Percentiles rank a stretch among this genome's conserved stretches.
Conservation (phyloP, 148 eudicot species). For the Bassia scoparia region DNA sequence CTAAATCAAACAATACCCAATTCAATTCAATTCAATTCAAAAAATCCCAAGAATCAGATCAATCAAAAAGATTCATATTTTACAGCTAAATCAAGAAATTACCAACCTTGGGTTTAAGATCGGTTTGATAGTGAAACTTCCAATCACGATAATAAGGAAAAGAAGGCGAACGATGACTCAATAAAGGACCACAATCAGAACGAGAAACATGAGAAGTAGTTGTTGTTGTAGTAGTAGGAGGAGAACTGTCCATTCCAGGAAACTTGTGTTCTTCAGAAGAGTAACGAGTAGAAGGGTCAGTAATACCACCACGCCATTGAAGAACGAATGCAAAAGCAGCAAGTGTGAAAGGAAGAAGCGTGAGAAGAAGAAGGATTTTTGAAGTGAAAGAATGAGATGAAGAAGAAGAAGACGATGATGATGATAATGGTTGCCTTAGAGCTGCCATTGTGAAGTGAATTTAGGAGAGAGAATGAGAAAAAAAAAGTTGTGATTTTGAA, state of each 20-base stretch:
- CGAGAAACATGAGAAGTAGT: slow-evolving; percentile 30
- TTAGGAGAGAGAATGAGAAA: neutral
- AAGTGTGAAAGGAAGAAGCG: slow-evolving; percentile 70
- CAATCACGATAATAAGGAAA: slow-evolving; percentile 71
- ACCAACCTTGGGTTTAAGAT: slow-evolving; percentile 80
- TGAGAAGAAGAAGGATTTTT: slow-evolving; percentile 65
- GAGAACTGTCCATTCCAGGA: slow-evolving; percentile 74
- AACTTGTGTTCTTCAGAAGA: slow-evolving; percentile 61
- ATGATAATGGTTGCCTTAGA: slow-evolving; percentile 35
- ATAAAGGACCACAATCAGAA: slow-evolving; percentile 45
- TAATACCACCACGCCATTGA: slow-evolving; percentile 89
- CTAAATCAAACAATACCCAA: slow-evolving; percentile 21
- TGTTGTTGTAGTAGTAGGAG: slow-evolving; percentile 31
- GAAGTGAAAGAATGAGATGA: slow-evolving; percentile 43
- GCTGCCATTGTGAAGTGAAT: slow-evolving; percentile 42
- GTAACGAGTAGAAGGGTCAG: slow-evolving; percentile 71
- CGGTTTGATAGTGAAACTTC: slow-evolving; percentile 53
- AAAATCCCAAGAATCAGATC: slow-evolving; percentile 21
- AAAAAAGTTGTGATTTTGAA: neutral
- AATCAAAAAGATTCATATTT: slow-evolving; percentile 9
- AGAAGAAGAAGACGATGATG: slow-evolving; percentile 38
- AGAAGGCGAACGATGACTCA: slow-evolving; percentile 44
- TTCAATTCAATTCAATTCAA: slow-evolving; percentile 8
- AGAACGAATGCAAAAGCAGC: slow-evolving; percentile 80
- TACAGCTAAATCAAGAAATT: neutral